Base-by-base conservation (phyloP, 345 rosid genomes). In the Syzygium grande region DNA sequence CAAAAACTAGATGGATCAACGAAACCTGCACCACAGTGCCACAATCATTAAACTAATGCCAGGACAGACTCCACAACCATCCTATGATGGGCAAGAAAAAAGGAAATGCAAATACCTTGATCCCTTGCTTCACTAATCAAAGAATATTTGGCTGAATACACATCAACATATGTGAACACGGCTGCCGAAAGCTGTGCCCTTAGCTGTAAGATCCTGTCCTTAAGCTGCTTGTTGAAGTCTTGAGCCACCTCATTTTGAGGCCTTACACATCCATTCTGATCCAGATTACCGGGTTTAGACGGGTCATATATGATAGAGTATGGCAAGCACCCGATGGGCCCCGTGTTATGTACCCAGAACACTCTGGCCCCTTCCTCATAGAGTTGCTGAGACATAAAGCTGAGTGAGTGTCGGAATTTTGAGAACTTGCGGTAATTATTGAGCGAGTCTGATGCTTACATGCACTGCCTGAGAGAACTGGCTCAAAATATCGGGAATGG, bases 301-400 rank as follows among this genome's bases (percentile, higher is more conserved):
- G 54, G 23, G 85, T 91, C 85, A 87, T 92, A 90, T 52, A 91
- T 86, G 30, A 91, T 89, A 59, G 12, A 85, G 52, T 93, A 95
- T 0, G 98, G 98, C 93, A 95, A 92, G 94, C 99, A 96, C 34
- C 99, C 98, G 3, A 95, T 43, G 52, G 99, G 98, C 38, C 98
- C 95, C 0, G 97, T 95, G 90, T 95, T 97, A 88, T 97, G 98
- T 84, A 97, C 92, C 95, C 96, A 94, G 93, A 94, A 97, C 89
- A 91, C 89, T 89, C 97, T 97, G 84, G 98, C 98, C 65, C 98
- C 98, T 94, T 95, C 93, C 83, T 90, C 89, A 88, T 92, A 92
- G 30, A 97, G 91, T 89, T 84, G 84, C 98, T 95, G 92, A 89
- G 88, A 89, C 87, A 88, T 58, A 49, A 59, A 25, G 59, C 30